Evolutionary conservation across 2,329 filamentous ascomycete species (phyloP), one percentile per base, ranked within the genome.

Genomic region (Cytospora piceicola): DNA sequence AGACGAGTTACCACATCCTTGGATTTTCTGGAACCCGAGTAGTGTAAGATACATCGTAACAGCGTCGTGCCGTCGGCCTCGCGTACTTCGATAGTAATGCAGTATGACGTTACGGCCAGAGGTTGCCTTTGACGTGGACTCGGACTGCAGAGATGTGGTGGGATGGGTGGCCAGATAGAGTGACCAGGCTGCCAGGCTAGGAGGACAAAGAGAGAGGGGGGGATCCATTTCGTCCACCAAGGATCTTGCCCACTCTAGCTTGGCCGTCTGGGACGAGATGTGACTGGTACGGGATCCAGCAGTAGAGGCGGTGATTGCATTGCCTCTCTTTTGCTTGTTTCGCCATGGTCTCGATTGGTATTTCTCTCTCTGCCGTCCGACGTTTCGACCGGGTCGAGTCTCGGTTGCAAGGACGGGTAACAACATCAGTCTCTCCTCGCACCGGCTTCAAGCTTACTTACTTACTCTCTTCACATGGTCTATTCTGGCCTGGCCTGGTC

Each of bases 41-140:
- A 36, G n/a, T 8, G 11, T 12, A 34, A 32, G 11, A 12, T 34
- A 34, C 11, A 34, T 12, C 7, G 8, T 34, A 34, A 34, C 27
- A 29, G 15, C 15, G 6, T 30, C 27, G 27, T 29, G 32, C 32
- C 6, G 32, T 12, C 32, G 32, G 32, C 32, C 11, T 8, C 11
- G 32, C 11, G 32, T 8, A 29, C 29, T 17, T n/a, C 20, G 39
- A 51, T 17, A 22, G 30, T 39, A 36, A 61, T 39, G 66, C 66
- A 67, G 58, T 55, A 67, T 67, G 66, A 67, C 66, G 66, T 67
- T 61, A 42, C 34, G 53, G 2, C 11, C 27, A n/a, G 29, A 30
- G 36, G 53, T 24, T 24, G 42, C 46, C 34, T 29, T 67, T 59
- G 66, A 63, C 58, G 62, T 63, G 66, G 66, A 67, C 58, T 67